Evolutionary conservation across 495 filamentous ascomycete species (phyloP).

Genomic region (Aspergillus conjunctus): DNA sequence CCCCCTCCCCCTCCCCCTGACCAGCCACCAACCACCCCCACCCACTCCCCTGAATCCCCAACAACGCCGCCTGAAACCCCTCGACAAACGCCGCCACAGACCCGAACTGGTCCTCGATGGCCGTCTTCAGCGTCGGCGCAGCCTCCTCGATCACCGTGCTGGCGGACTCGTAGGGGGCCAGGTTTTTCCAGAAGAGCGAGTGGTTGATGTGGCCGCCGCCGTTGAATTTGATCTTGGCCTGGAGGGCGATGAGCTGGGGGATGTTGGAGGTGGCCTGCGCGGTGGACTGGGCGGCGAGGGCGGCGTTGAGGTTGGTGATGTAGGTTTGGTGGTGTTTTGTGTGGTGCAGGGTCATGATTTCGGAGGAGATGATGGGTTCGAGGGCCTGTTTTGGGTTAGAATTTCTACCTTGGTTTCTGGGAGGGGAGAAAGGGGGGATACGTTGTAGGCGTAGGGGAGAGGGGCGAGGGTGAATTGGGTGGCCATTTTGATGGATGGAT

Average conservation of each 20-base stretch:
- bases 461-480: slow-evolving; percentile 37
- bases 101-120: slow-evolving; percentile 73
- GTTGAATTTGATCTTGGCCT: slow-evolving; percentile 91
- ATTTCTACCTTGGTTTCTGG: neutral
- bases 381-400: slow-evolving; percentile 59
- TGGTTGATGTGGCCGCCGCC: slow-evolving; percentile 94
- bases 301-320: slow-evolving; percentile 62
- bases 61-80: slow-evolving; percentile 69
- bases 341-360: slow-evolving; percentile 94
- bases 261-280: slow-evolving; percentile 51
- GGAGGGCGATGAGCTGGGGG: slow-evolving; percentile 67
- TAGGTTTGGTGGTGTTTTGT: slow-evolving; percentile 68
- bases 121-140: slow-evolving; percentile 52
- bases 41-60: slow-evolving; percentile 87
- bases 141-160: slow-evolving; percentile 67
- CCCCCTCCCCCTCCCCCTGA: slow-evolving; percentile 58
- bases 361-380: slow-evolving; percentile 88
- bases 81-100: slow-evolving; percentile 66
- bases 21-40: slow-evolving; percentile 94
- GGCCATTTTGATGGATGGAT: slow-evolving; percentile 23
- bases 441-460: slow-evolving; percentile 49
- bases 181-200: slow-evolving; percentile 88
- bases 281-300: slow-evolving; percentile 47
- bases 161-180: slow-evolving; percentile 64
- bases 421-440: slow-evolving; percentile 22